A percentile compares a stretch with the other conserved stretches of the same genome.
Conservation (phyloP, 2,329 filamentous ascomycete genomes). For the Chrysoporthe austroafricana region DNA sequence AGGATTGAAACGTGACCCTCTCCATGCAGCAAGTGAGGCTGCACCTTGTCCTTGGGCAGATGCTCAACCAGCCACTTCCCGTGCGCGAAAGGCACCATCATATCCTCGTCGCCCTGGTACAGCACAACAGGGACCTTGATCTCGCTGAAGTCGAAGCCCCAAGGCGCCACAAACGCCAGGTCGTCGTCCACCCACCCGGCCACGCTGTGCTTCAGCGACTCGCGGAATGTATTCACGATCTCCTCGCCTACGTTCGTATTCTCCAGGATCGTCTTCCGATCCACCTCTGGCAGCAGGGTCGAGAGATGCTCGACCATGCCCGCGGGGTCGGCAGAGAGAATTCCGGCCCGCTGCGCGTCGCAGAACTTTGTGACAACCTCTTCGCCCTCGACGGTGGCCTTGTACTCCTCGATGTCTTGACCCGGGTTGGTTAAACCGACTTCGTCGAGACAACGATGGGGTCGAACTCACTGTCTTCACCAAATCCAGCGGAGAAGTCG, state of each 20-base stretch:
- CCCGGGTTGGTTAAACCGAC: background rate
- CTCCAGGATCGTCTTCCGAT: slow-evolving; percentile 21
- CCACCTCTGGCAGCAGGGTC: slow-evolving; percentile 19
- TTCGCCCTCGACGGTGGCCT: slow-evolving; percentile 18
- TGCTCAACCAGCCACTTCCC: slow-evolving; percentile 33
- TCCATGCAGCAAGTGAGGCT: slow-evolving; percentile 30
- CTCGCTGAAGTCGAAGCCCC: slow-evolving; percentile 34
- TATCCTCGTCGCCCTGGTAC: slow-evolving; percentile 33
- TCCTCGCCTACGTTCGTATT: slow-evolving; percentile 13
- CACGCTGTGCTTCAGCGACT: slow-evolving; percentile 28
- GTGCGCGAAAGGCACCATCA: slow-evolving; percentile 34
- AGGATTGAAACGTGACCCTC: slow-evolving; percentile 32
- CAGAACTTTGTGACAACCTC: slow-evolving; percentile 12
- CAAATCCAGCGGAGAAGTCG: slow-evolving; percentile 21
- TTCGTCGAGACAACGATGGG: too few species aligned
- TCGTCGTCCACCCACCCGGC: slow-evolving; percentile 36
- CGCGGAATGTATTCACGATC: slow-evolving; percentile 15
- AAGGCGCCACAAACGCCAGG: slow-evolving; percentile 31
- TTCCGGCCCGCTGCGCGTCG: slow-evolving; percentile 11
- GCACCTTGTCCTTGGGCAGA: slow-evolving; percentile 30
- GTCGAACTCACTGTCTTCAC: slow-evolving; percentile 19
- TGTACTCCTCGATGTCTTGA: slow-evolving; percentile 20
- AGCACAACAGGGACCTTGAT: slow-evolving; percentile 33
- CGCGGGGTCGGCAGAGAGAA: slow-evolving; percentile 12
- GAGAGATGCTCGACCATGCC: slow-evolving; percentile 18